Conservation (phyloP, 352 stramenopile species). For the Pythium dissotocum region DNA sequence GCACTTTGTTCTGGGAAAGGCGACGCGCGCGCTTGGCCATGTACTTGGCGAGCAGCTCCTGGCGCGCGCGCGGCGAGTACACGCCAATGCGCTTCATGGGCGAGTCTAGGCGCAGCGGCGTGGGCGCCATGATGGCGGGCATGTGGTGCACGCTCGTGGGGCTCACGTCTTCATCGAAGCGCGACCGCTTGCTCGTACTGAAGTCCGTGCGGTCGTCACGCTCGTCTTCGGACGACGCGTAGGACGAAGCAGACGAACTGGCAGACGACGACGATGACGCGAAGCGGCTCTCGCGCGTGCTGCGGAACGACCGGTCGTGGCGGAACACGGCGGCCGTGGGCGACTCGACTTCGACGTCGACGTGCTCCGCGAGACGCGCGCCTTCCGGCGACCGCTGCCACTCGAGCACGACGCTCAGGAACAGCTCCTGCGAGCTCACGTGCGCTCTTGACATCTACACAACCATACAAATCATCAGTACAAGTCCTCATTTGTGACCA, state of each 20-base stretch:
- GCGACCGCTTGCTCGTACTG: constrained; percentile 8
- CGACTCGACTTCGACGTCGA: constrained; percentile 9
- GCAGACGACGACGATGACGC: constrained; percentile 8
- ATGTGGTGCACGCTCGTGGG: constrained; percentile 61
- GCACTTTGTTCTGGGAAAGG: constrained; percentile 73
- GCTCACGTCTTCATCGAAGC: constrained; percentile 44
- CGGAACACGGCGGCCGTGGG: constrained; percentile 24
- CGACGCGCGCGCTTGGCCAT: constrained; percentile 76
- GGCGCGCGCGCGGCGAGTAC: constrained; percentile 64
- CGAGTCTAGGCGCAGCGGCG: constrained; percentile 43
- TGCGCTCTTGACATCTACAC: constrained; percentile 39
- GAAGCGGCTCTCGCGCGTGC: not conserved
- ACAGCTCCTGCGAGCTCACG: constrained; percentile 75
- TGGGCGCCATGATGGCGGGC: constrained; percentile 29
- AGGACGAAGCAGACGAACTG: constrained; percentile 19
- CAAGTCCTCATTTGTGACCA: not conserved
- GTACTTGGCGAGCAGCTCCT: constrained; percentile 73
- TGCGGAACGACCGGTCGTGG: constrained; percentile 22
- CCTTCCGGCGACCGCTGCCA: constrained; percentile 49
- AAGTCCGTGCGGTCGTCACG: not conserved
- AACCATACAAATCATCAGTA: not conserved
- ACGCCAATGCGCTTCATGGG: constrained; percentile 64
- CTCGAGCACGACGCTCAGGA: constrained; percentile 80
- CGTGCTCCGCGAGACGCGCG: constrained; percentile 6
- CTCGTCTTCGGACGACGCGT: constrained; percentile 22